phyloP scores from a whole-genome alignment of 2,329 filamentous ascomycete species.

The Ophiocordyceps robertsii region DNA sequence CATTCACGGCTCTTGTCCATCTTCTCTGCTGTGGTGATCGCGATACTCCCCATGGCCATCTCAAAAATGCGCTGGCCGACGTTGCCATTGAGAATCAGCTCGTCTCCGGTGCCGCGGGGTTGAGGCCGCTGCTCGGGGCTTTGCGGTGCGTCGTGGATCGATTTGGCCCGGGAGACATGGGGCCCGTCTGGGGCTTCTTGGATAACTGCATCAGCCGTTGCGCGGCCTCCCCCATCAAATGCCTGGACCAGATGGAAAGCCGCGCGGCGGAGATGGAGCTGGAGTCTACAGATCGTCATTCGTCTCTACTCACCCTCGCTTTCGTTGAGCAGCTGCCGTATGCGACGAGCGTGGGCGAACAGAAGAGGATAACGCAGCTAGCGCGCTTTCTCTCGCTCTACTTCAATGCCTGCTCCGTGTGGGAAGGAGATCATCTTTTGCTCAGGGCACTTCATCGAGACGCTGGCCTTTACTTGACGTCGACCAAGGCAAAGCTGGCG shows the following conservation, averaged over 20 bases:
- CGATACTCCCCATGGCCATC: slow-evolving; percentile 23
- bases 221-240: slow-evolving; percentile 65
- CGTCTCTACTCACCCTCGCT: slow-evolving; percentile 53
- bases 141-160: slow-evolving; percentile 11
- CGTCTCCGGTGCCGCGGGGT: slow-evolving; percentile 35
- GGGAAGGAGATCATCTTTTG: slow-evolving; percentile 26
- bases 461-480: slow-evolving; percentile 17
- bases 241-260: slow-evolving; percentile 57
- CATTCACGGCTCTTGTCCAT: slow-evolving; percentile 58
- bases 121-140: slow-evolving; percentile 31
- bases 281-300: slow-evolving; percentile 7
- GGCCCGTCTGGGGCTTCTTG: slow-evolving; percentile 52
- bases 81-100: slow-evolving; percentile 54
- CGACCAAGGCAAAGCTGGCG: slow-evolving; percentile 9
- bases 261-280: slow-evolving; percentile 13
- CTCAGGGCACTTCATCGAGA: slow-evolving; percentile 16
- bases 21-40: slow-evolving; percentile 17
- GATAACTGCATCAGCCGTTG: slow-evolving; percentile 74
- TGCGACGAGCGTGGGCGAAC: slow-evolving; percentile 35
- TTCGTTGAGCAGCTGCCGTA: slow-evolving; percentile 72
- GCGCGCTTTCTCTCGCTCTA: slow-evolving; percentile 45
- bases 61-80: slow-evolving; percentile 42
- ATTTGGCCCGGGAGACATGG: slow-evolving; percentile 13
- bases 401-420: slow-evolving; percentile 38
- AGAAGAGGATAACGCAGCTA: slow-evolving; percentile 29